phyloP scores from a whole-genome alignment of 2,329 filamentous ascomycete genomes.

The Nannizziopsis arthrosporioides region DNA sequence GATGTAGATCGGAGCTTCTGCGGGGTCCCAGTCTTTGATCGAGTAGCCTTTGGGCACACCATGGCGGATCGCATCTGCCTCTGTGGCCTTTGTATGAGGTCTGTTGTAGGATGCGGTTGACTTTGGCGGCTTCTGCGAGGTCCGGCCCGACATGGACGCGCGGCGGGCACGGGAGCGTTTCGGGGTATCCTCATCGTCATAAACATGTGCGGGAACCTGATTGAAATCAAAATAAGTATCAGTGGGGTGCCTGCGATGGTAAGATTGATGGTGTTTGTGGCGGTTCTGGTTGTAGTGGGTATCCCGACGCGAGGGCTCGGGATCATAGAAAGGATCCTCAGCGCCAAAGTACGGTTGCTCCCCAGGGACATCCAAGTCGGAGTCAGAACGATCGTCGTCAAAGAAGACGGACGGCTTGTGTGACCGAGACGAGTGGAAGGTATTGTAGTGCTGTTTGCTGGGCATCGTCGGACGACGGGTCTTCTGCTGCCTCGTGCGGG shows the following conservation, averaged over 20 bases:
- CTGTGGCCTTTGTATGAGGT: constrained; percentile 44
- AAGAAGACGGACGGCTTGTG: constrained; percentile 45
- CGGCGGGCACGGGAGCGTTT: constrained; percentile 42
- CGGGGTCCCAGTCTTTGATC: constrained; percentile 95
- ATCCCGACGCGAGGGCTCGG: constrained; percentile 5
- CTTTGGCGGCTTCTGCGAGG: constrained; percentile 32
- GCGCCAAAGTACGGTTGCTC: neutral
- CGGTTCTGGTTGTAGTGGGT: constrained; percentile 1
- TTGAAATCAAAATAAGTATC: constrained; percentile 42
- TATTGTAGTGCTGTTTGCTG: constrained; percentile 19
- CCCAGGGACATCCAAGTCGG: constrained; percentile 14
- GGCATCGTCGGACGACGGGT: constrained; percentile 25
- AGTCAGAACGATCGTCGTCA: constrained; percentile 45
- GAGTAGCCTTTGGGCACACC: constrained; percentile 83
- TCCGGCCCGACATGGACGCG: constrained; percentile 42
- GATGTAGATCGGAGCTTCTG: constrained; percentile 84
- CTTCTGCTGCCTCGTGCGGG: constrained; percentile 17
- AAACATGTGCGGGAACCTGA: constrained; percentile 39
- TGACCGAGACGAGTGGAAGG: constrained; percentile 25
- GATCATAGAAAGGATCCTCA: constrained; percentile 5
- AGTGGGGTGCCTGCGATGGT: constrained; percentile 33
- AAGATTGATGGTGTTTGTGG: constrained; percentile 2
- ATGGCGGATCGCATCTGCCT: constrained; percentile 51
- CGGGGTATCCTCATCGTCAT: constrained; percentile 43
- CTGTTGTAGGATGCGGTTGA: constrained; percentile 22